Conservation (phyloP, 1,139 yeast genomes). For the Pichia cactophila region DNA sequence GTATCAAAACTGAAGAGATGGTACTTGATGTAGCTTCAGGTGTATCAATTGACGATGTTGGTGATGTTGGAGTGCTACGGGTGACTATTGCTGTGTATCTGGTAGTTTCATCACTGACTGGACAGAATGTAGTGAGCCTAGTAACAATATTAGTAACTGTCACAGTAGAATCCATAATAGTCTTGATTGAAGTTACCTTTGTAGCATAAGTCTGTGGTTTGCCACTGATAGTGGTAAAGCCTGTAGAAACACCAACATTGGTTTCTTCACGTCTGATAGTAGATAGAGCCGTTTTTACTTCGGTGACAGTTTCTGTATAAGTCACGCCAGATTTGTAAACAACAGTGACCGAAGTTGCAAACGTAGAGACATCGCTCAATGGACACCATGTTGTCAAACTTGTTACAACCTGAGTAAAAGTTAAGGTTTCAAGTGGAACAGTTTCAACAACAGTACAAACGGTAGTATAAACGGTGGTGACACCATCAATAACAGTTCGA, state of each 20-base stretch:
- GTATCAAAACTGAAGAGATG: not conserved
- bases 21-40: not conserved
- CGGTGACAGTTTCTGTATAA: not conserved
- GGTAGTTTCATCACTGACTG: not conserved
- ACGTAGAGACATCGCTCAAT: not conserved
- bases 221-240: not conserved
- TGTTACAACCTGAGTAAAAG: not conserved
- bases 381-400: constrained; percentile 5
- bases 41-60: not conserved
- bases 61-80: not conserved
- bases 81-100: not conserved
- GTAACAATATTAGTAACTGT: not conserved
- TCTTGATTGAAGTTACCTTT: not conserved
- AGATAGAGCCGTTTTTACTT: not conserved
- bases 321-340: not conserved
- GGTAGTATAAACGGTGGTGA: not conserved
- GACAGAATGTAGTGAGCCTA: not conserved
- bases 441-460: not conserved
- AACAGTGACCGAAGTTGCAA: not conserved
- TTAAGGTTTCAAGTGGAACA: not conserved
- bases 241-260: not conserved
- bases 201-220: not conserved
- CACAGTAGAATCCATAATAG: not conserved
- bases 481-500: not conserved
- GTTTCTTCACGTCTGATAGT: not conserved